A percentile compares a stretch with the other conserved stretches of the same genome.
Evolutionary conservation across 208 protist genomes (phyloP).

Genomic region (Acanthamoeba triangularis): DNA sequence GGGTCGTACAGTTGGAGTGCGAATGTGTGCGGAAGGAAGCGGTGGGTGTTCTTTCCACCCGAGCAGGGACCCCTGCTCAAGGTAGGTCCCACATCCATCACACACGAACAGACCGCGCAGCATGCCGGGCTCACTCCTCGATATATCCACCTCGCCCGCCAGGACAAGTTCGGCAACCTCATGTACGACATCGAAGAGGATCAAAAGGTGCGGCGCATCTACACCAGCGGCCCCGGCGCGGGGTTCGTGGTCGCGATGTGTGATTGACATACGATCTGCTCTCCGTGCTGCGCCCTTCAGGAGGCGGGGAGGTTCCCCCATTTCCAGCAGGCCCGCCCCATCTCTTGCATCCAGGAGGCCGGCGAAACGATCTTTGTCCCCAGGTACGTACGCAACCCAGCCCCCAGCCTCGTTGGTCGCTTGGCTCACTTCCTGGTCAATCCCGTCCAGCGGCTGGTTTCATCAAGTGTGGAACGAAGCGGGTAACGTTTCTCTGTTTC

Average conservation of each 20-base stretch:
- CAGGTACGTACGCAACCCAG: background rate
- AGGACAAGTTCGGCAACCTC: slow-evolving; percentile 72
- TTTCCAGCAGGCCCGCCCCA: slow-evolving; percentile 28
- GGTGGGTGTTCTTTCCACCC: slow-evolving; percentile 66
- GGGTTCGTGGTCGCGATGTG: background rate
- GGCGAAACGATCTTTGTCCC: slow-evolving; percentile 67
- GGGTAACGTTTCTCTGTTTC: background rate
- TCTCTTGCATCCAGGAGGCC: background rate
- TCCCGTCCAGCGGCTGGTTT: slow-evolving; percentile 65
- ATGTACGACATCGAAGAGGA: slow-evolving; percentile 70
- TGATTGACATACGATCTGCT: no score
- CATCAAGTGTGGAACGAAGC: slow-evolving; percentile 68
- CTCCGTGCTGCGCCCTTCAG: background rate
- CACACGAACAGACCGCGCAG: background rate
- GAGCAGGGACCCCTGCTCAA: slow-evolving; percentile 20
- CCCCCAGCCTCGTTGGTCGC: background rate
- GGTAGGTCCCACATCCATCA: background rate
- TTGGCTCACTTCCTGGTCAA: background rate
- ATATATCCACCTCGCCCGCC: no score
- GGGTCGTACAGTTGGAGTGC: slow-evolving; percentile 71
- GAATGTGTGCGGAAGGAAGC: slow-evolving; percentile 57
- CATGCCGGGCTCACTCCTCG: background rate
- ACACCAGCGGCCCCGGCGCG: background rate
- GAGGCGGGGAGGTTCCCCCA: slow-evolving; percentile 25
- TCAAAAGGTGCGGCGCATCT: background rate